phyloP scores from a whole-genome alignment of 495 filamentous ascomycete genomes.

The Penicillium riverlandense region DNA sequence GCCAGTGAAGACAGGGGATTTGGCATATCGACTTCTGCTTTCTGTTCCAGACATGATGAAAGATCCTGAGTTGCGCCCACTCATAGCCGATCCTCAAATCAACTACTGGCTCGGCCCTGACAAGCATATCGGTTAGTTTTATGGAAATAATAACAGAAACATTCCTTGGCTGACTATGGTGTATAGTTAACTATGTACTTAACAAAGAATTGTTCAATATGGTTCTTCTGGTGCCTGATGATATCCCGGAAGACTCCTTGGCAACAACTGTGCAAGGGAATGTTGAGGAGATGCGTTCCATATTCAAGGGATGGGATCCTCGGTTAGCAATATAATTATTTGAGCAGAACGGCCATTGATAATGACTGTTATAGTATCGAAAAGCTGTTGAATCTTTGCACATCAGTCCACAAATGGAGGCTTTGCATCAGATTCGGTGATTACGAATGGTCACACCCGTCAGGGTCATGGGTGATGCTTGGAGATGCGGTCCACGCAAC shows the following conservation, averaged over 20 bases:
- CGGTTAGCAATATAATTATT: constrained; percentile 32
- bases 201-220: constrained; percentile 58
- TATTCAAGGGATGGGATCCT: constrained; percentile 55
- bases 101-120: constrained; percentile 67
- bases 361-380: constrained; percentile 12
- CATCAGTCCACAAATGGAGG: constrained; percentile 58
- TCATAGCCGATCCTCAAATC: constrained; percentile 46
- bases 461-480: constrained; percentile 48
- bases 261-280: constrained; percentile 45
- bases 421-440: constrained; percentile 50
- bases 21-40: constrained; percentile 59
- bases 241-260: constrained; percentile 47
- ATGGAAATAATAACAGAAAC: neutral
- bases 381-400: constrained; percentile 29
- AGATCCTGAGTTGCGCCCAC: constrained; percentile 47
- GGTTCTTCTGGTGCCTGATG: constrained; percentile 62
- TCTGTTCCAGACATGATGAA: constrained; percentile 35
- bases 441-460: constrained; percentile 49
- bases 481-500: constrained; percentile 61
- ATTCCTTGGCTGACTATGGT: neutral
- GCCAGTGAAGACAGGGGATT: constrained; percentile 55
- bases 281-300: constrained; percentile 57
- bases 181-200: constrained; percentile 52
- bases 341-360: no score
- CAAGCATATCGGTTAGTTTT: constrained; percentile 40